These are phyloP conservation scores for Acanthamoeba lenticulata DNA, from an alignment of 208 protist species.

Conservation along the genomic window DNA sequence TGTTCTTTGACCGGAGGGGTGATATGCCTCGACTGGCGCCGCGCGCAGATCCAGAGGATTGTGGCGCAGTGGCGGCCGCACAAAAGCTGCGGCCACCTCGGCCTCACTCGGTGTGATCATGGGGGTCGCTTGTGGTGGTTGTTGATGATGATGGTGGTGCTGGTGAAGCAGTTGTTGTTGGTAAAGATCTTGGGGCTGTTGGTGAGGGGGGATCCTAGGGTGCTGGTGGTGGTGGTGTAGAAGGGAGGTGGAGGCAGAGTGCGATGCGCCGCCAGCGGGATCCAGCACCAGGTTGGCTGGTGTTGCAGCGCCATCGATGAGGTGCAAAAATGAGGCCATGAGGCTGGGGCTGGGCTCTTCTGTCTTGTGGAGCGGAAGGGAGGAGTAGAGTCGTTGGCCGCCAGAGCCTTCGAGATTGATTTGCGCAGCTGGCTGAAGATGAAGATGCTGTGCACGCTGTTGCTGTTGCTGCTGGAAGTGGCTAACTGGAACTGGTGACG, in stretches of 20 bases:
- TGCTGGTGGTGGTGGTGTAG: no score
- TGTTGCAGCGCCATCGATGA: not conserved
- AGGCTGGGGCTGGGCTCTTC: not conserved
- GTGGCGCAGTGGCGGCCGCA: not conserved
- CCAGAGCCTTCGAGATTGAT: no score
- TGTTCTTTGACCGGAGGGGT: no score
- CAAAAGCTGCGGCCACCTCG: no score
- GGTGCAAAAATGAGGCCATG: not conserved
- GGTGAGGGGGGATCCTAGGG: no score
- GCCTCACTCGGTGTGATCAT: no score
- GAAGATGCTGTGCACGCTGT: no score
- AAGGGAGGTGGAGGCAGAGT: not conserved
- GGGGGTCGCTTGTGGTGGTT: not conserved
- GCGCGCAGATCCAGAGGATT: not conserved
- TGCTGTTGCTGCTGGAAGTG: no score
- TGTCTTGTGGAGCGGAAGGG: not conserved
- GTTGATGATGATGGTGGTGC: not conserved
- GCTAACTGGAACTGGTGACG: no score
- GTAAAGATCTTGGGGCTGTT: not conserved
- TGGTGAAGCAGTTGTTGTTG: not conserved
- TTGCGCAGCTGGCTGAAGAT: not conserved
- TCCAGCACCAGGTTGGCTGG: no score
- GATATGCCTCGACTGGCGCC: no score
- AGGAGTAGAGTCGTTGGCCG: not conserved
- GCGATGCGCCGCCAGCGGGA: not conserved